phyloP scores from a whole-genome alignment of 2,329 filamentous ascomycete species.

The Aspergillus spinulosporus region DNA sequence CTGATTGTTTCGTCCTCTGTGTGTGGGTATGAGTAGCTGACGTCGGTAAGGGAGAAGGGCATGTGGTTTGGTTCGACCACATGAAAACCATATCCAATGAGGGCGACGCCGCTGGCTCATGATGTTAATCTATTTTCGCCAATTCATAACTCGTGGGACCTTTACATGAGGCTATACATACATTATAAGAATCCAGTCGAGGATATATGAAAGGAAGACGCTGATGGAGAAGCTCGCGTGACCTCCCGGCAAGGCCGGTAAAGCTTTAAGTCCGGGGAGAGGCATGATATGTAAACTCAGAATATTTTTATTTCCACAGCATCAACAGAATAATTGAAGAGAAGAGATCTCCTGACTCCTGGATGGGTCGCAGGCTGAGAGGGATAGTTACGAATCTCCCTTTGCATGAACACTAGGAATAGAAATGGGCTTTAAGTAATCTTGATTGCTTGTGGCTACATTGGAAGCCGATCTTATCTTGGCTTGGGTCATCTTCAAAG shows the following conservation, averaged over 20 bases:
- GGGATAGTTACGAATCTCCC: background rate
- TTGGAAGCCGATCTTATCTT: conserved; percentile 1
- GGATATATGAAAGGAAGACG: conserved; percentile 65
- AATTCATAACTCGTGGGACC: background rate
- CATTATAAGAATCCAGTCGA: conserved; percentile 71
- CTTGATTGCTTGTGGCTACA: background rate
- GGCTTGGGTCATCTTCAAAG: conserved; percentile 3
- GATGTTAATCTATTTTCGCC: conserved; percentile 10
- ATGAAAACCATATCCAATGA: conserved; percentile 61
- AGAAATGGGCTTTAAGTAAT: background rate
- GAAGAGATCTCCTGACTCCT: background rate
- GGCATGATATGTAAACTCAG: background rate
- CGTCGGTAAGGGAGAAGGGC: conserved; percentile 71
- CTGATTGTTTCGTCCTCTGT: conserved; percentile 71
- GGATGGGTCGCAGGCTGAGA: background rate
- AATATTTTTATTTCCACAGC: background rate
- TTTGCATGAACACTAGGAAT: background rate
- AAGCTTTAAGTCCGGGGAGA: background rate
- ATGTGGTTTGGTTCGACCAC: conserved; percentile 64
- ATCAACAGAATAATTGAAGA: background rate
- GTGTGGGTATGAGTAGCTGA: conserved; percentile 76
- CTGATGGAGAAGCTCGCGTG: conserved; percentile 44
- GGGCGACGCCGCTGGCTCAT: conserved; percentile 53
- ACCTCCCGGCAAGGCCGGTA: conserved; percentile 11
- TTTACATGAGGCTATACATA: conserved; percentile 33